Evolutionary conservation across 768 basidiomycete species (phyloP).

Genomic region (Mycena venus): DNA sequence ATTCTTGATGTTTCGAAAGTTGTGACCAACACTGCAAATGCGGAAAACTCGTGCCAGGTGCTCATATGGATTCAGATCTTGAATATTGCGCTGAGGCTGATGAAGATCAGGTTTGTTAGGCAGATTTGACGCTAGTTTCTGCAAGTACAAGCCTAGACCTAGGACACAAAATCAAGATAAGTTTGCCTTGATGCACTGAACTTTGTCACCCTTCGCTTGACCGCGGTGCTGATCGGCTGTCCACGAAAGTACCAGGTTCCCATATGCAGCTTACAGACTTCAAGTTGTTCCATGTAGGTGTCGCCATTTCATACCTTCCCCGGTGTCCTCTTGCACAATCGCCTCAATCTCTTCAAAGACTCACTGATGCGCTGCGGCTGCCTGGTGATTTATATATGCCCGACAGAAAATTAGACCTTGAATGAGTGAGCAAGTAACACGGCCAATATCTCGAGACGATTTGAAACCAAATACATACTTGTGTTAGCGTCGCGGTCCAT

Average conservation of each 20-base stretch:
- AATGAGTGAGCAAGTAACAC: not conserved
- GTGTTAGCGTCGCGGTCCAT: no score
- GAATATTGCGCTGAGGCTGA: not conserved
- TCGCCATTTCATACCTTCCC: no score
- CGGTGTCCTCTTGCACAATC: not conserved
- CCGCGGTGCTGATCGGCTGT: not conserved
- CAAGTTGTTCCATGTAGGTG: not conserved
- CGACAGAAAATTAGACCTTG: not conserved
- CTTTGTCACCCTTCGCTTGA: not conserved
- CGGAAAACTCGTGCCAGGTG: not conserved
- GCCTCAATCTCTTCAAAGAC: not conserved
- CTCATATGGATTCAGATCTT: not conserved
- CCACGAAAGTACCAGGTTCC: not conserved
- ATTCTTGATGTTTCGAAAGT: not conserved
- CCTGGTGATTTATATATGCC: not conserved
- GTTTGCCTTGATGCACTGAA: no score
- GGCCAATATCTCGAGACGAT: no score
- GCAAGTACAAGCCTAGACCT: not conserved
- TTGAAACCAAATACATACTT: no score
- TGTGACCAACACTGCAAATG: not conserved
- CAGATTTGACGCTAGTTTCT: not conserved
- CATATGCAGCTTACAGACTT: not conserved
- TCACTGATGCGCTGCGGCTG: not conserved
- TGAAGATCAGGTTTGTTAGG: not conserved
- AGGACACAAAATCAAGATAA: no score